Evolutionary conservation across 2,329 filamentous ascomycete species (phyloP), one percentile per base, ranked within the genome.

Genomic region (Ophiostoma novo-ulmi): DNA sequence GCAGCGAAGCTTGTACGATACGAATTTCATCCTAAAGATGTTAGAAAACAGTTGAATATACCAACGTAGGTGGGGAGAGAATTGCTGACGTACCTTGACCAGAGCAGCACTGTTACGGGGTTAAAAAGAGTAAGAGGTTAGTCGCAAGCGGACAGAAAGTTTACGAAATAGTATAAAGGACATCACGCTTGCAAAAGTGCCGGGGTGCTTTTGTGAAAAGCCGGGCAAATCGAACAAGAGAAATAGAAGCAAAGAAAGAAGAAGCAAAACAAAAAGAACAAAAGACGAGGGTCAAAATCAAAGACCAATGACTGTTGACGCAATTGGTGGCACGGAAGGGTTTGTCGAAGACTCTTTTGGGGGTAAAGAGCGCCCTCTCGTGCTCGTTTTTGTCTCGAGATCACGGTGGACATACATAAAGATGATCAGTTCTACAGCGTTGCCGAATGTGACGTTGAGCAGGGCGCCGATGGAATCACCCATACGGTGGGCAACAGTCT

Each of bases 381-480:
- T 79, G 78, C 78, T 80, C 80, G 78, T 79, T 81, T 78, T 82
- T 80, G 79, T 81, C 80, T 80, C 79, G 78, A 80, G 79, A 39
- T 74, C 75, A 76, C 72, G 72, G 78, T 75, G 72, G 55, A 86
- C 85, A 81, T 84, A 87, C 85, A 86, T 86, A 79, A 92, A 93
- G 74, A 93, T 92, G 77, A 93, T 93, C 77, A 93, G 80, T 79
- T 93, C 91, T 35, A 93, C 91, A 31, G 90, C 84, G 75, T 85
- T 89, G 82, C 93, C 94, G 78, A 97, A 97, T 2, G 91, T 91
- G 10, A 94, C 92, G 77, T 97, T 97, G 71, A 97, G 84, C 63
- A 98, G 82, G 70, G 94, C 94, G 73, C 94, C 94, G 3, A 97
- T 81, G 0, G 92, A 94, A 78, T 93, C 93, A 75, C 91, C 91